phyloP scores from a whole-genome alignment of 2,329 filamentous ascomycete genomes.

The Paraphoma sp. region DNA sequence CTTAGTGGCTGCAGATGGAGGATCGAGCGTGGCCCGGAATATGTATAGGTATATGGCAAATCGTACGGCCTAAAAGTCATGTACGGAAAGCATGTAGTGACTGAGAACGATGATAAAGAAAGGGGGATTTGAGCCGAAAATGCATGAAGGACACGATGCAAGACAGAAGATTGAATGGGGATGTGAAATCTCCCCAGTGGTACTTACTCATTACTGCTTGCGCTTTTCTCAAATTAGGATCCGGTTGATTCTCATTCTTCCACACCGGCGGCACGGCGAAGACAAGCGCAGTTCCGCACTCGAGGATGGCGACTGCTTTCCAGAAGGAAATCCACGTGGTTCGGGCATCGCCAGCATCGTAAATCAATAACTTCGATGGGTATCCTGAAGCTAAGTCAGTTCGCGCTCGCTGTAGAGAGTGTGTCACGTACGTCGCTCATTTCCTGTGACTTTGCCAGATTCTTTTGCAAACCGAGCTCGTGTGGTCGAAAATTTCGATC shows the following conservation, averaged over 20 bases:
- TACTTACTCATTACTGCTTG: slow-evolving; percentile 40
- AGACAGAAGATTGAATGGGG: background rate
- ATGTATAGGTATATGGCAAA: no score
- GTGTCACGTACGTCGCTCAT: slow-evolving; percentile 28
- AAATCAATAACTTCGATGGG: slow-evolving; percentile 39
- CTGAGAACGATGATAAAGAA: background rate
- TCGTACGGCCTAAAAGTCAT: no score
- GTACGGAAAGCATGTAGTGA: no score
- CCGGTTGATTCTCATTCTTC: slow-evolving; percentile 42
- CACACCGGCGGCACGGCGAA: slow-evolving; percentile 42
- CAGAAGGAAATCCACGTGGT: slow-evolving; percentile 45
- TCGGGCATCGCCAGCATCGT: slow-evolving; percentile 46
- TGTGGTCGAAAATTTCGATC: slow-evolving; percentile 40
- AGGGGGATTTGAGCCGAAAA: no score
- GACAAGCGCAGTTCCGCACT: slow-evolving; percentile 41
- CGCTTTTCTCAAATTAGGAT: slow-evolving; percentile 31
- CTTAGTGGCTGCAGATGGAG: no score
- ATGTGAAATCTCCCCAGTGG: background rate
- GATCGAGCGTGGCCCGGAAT: no score
- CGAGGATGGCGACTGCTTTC: slow-evolving; percentile 44
- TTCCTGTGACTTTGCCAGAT: slow-evolving; percentile 21
- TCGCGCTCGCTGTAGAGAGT: background rate
- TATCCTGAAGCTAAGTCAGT: slow-evolving; percentile 26
- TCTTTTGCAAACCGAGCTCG: slow-evolving; percentile 20
- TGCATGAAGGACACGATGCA: background rate